Conservation (phyloP, 176 grass and related monocot genomes). For the Dactylis glomerata region DNA sequence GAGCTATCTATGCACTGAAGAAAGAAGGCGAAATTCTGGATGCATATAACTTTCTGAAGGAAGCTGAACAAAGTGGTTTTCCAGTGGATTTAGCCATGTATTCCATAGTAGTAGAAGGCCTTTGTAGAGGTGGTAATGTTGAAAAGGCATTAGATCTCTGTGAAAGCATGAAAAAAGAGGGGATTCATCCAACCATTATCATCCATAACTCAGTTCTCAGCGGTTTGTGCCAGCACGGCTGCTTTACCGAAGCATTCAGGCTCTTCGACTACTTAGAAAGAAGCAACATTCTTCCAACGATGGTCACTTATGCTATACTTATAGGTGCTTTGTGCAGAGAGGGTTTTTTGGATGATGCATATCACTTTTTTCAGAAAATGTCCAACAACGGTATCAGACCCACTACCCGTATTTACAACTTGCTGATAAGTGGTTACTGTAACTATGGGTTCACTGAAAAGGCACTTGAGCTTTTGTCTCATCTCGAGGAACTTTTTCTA, state of each 20-base stretch:
- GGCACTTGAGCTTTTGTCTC: slow-evolving; percentile 56
- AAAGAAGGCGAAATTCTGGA: slow-evolving; percentile 73
- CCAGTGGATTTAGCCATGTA: slow-evolving; percentile 61
- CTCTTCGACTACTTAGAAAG: slow-evolving; percentile 75
- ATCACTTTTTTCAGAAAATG: slow-evolving; percentile 71
- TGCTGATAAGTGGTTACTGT: slow-evolving; percentile 75
- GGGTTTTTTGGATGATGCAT: slow-evolving; percentile 76
- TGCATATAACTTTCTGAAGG: slow-evolving; percentile 60
- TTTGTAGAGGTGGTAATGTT: slow-evolving; percentile 79
- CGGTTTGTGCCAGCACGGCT: slow-evolving; percentile 87
- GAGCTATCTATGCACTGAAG: slow-evolving; percentile 51
- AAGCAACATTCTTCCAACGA: slow-evolving; percentile 52
- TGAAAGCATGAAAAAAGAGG: slow-evolving; percentile 66
- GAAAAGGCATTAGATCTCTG: slow-evolving; percentile 78
- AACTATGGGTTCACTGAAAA: slow-evolving; percentile 67
- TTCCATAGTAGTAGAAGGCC: slow-evolving; percentile 67
- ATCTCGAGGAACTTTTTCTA: slow-evolving; percentile 55
- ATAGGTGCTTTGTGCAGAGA: slow-evolving; percentile 87
- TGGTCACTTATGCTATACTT: slow-evolving; percentile 68
- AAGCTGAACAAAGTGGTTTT: slow-evolving; percentile 56
- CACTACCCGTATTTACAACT: slow-evolving; percentile 62
- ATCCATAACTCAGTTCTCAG: slow-evolving; percentile 78
- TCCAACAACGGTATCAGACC: slow-evolving; percentile 58
- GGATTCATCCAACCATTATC: slow-evolving; percentile 59
- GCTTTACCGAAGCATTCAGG: slow-evolving; percentile 81